A percentile compares a stretch with the other conserved stretches of the same genome.
phyloP scores from a whole-genome alignment of 2,329 filamentous ascomycete genomes.

The Epichloe sylvatica region DNA sequence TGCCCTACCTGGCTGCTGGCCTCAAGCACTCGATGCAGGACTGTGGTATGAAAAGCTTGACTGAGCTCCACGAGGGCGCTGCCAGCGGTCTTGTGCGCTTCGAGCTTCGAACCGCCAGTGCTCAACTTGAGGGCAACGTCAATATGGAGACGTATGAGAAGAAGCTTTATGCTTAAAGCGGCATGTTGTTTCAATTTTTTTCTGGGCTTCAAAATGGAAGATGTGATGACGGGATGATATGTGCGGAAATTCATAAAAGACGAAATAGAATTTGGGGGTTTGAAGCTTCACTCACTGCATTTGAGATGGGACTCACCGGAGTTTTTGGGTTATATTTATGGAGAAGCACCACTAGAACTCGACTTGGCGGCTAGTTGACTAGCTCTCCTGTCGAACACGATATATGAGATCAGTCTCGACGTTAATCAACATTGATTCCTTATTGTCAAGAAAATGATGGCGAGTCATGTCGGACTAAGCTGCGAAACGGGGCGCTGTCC shows the following conservation, averaged over 20 bases:
- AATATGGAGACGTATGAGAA: conserved; percentile 99
- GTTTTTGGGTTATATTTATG: conserved; percentile 1
- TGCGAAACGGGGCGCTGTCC: too few species aligned
- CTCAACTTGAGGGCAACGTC: conserved; percentile 90
- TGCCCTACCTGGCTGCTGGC: conserved; percentile 89
- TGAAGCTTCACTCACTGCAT: background rate
- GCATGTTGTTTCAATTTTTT: background rate
- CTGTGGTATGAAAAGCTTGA: conserved; percentile 70
- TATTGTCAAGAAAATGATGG: too few species aligned
- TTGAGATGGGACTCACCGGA: background rate
- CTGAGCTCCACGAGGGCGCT: conserved; percentile 63
- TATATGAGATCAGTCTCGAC: background rate
- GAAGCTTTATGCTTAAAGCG: conserved; percentile 80
- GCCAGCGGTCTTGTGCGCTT: conserved; percentile 67
- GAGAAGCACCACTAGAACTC: conserved; percentile 2
- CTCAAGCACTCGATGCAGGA: conserved; percentile 97
- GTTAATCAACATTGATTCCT: conserved; percentile 1
- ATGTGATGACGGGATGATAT: background rate
- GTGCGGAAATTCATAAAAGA: background rate
- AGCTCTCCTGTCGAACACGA: background rate
- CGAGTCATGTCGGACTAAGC: too few species aligned
- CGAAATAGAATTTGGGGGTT: background rate
- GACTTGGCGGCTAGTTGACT: conserved; percentile 2
- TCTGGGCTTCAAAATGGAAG: background rate
- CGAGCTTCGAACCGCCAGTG: conserved; percentile 85